Evolutionary conservation across 2,329 filamentous ascomycete species (phyloP), one percentile per base, ranked within the genome.

Genomic region (Colletotrichum lupini): DNA sequence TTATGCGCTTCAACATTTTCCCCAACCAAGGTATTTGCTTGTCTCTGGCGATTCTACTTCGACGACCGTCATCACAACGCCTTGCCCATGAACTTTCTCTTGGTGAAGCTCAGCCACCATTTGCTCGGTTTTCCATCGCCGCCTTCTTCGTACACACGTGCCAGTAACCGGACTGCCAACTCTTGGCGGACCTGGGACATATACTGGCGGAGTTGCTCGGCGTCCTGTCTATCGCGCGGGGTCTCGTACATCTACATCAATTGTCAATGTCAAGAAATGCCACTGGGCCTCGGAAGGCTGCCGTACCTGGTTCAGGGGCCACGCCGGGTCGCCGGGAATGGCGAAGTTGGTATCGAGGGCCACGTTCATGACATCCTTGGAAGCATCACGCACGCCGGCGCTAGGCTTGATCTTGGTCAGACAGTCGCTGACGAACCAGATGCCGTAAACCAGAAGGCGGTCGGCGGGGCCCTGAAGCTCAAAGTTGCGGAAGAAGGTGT

Each of bases 21-120:
- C 22, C 49, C 35, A 53, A 49, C 19, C 19, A 42, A 42, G 37
- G 37, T 42, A 11, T 49, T 49, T 46, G 7, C 24, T 35, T 49
- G n/a, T 60, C 32, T 57, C 52, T 42, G 58, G 52, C 53, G 42
- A 9, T 35, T 72, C 52, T 37, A 28, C 14, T 30, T 58, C 37
- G 67, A 67, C 46, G 26, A 32, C 59, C 35, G 26, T 37, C 60
- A 35, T 82, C 87, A 95, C 85, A 97, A 86, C 77, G 91, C 90
- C 91, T 98, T 98, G 83, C 95, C 95, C 97, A 99, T 98, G 82
- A 99, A 99, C 91, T 98, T 98, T 86, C 97, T 92, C 92, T 98
- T 98, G 67, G 94, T 94, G 83, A 98, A 99, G 88, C 97, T 98
- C 82, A 99, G 85, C 97, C 97, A 99, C 94, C 96, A 98, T 91